These are phyloP conservation scores for Paraphaeosphaeria minitans DNA, from an alignment of 2,329 filamentous ascomycete species.

Conservation along the genomic window DNA sequence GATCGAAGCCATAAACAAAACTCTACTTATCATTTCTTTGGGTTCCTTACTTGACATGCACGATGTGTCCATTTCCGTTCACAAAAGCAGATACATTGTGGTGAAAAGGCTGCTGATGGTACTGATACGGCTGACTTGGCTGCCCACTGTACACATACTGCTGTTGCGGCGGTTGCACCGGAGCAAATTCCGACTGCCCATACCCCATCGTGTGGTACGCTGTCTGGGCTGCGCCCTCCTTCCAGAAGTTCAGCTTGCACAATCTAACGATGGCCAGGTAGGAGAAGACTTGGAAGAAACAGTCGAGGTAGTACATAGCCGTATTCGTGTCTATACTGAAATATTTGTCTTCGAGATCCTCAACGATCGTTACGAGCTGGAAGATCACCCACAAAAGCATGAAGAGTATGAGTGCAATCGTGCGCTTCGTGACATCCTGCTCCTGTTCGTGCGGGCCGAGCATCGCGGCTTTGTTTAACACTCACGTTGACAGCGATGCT, in stretches of 20 bases:
- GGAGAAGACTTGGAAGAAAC: constrained; percentile 24
- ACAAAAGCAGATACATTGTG: constrained; percentile 2
- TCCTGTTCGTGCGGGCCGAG: background rate
- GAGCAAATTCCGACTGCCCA: background rate
- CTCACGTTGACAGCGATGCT: constrained; percentile 25
- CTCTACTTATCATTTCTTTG: background rate
- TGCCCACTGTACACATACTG: constrained; percentile 20
- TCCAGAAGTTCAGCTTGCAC: constrained; percentile 24
- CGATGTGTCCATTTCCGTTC: constrained; percentile 1
- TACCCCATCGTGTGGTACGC: background rate
- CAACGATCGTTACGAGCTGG: constrained; percentile 14
- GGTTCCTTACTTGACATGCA: constrained; percentile 1
- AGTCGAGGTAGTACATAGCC: constrained; percentile 21
- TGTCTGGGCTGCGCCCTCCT: background rate
- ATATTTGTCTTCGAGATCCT: background rate
- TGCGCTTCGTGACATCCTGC: constrained; percentile 27
- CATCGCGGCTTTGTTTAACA: background rate
- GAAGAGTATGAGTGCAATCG: constrained; percentile 20
- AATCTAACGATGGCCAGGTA: constrained; percentile 29
- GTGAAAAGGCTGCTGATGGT: constrained; percentile 22
- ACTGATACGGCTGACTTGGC: constrained; percentile 19
- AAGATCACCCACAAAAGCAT: constrained; percentile 28
- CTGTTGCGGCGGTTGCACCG: constrained; percentile 9
- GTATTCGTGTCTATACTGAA: constrained; percentile 4
- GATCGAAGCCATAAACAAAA: background rate